A percentile compares a stretch with the other conserved stretches of the same genome.
phyloP scores from a whole-genome alignment of 1,284 basidiomycete genomes.

The Ustilago lituana region DNA sequence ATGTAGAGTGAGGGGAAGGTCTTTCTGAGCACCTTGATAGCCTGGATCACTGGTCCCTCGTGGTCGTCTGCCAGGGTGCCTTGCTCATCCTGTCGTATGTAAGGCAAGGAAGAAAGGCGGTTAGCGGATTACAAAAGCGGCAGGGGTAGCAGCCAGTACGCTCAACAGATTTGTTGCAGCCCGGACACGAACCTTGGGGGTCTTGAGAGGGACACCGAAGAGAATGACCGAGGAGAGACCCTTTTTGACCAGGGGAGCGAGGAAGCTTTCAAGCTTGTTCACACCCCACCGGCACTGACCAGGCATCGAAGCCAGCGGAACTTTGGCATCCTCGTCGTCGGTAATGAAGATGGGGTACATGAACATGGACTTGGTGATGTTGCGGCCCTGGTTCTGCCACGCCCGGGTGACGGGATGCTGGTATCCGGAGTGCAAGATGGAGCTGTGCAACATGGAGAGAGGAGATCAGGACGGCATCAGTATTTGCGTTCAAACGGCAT shows the following conservation, averaged over 20 bases:
- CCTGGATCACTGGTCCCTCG: slow-evolving; percentile 89
- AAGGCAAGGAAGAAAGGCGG: not conserved
- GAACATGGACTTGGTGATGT: slow-evolving; percentile 61
- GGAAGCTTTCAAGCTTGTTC: slow-evolving; percentile 86
- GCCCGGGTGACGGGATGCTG: slow-evolving; percentile 57
- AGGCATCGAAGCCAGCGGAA: slow-evolving; percentile 58
- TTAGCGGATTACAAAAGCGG: too few species aligned
- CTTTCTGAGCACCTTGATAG: slow-evolving; percentile 79
- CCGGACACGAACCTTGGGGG: slow-evolving; percentile 77
- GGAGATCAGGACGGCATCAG: not conserved
- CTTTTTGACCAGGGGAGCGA: slow-evolving; percentile 86
- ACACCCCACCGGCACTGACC: slow-evolving; percentile 79
- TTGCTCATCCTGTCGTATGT: slow-evolving; percentile 76
- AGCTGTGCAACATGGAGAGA: slow-evolving; percentile 9
- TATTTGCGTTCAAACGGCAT: too few species aligned
- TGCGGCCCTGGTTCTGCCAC: slow-evolving; percentile 55
- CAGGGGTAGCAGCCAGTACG: too few species aligned
- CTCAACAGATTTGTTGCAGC: not conserved
- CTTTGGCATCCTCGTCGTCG: slow-evolving; percentile 55
- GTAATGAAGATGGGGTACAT: slow-evolving; percentile 67
- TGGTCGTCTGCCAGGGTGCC: slow-evolving; percentile 91
- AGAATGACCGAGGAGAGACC: slow-evolving; percentile 91
- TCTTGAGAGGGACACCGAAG: slow-evolving; percentile 90
- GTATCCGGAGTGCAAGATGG: slow-evolving; percentile 61
- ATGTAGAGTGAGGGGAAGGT: slow-evolving; percentile 79